Evolutionary conservation across 768 basidiomycete genomes (phyloP).

Genomic region (Naganishia randhawae): DNA sequence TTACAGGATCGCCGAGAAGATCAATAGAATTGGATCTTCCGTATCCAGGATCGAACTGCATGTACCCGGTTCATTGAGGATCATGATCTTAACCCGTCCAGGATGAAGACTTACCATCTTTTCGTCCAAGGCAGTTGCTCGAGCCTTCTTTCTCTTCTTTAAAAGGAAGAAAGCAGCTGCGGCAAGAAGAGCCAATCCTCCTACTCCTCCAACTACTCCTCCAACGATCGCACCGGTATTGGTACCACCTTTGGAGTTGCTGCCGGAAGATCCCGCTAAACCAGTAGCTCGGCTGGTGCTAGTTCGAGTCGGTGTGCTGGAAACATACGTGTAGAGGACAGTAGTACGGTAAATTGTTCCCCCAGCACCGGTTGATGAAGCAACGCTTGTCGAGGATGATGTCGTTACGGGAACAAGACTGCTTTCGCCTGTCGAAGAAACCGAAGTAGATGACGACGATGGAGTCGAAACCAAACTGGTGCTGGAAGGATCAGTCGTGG

Average conservation of each 20-base stretch:
- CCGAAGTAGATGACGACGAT: background rate
- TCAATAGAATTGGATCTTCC: constrained; percentile 12
- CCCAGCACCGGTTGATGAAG: background rate
- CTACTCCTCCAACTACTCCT: constrained; percentile 41
- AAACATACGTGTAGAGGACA: constrained; percentile 12
- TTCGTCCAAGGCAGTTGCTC: constrained; percentile 47
- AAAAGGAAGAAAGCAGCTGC: constrained; percentile 39
- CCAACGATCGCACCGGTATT: constrained; percentile 39
- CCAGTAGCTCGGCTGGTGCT: background rate
- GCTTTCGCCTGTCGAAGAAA: background rate
- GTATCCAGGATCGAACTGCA: constrained; percentile 23
- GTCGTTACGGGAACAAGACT: background rate
- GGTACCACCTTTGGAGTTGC: background rate
- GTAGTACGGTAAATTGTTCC: constrained; percentile 5
- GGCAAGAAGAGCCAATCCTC: constrained; percentile 39
- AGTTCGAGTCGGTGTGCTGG: background rate
- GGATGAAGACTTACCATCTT: constrained; percentile 43
- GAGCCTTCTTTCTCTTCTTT: constrained; percentile 35
- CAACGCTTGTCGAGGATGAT: constrained; percentile 7
- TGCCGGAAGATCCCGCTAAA: background rate
- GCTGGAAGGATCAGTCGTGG: background rate
- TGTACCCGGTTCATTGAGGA: background rate
- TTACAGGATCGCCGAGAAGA: constrained; percentile 8
- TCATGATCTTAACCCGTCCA: background rate
- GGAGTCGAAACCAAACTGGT: background rate